These are phyloP conservation scores for Cenchrus purpureus DNA, from an alignment of 176 grass and related monocot genomes.

Conservation along the genomic window DNA sequence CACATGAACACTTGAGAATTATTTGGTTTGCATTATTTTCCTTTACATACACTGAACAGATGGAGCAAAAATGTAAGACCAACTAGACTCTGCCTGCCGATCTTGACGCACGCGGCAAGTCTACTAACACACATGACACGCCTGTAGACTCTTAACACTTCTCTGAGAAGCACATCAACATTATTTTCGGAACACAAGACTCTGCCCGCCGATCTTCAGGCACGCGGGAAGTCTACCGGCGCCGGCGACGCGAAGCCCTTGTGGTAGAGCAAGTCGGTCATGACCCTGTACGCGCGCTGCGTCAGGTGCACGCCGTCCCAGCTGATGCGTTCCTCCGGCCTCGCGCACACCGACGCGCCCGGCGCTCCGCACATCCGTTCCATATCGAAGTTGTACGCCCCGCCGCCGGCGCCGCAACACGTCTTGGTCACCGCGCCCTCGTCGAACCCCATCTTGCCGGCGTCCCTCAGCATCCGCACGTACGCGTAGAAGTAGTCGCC, in stretches of 20 bases:
- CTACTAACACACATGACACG: too few relatives aligned
- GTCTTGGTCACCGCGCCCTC: constrained; percentile 25
- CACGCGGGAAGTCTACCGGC: background rate
- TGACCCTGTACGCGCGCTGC: constrained; percentile 54
- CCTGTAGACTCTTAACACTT: too few relatives aligned
- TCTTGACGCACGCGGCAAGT: too few relatives aligned
- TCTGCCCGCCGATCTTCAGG: background rate
- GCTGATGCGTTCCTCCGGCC: constrained; percentile 52
- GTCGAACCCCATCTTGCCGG: constrained; percentile 46
- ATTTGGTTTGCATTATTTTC: too few relatives aligned
- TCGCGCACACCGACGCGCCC: constrained; percentile 41
- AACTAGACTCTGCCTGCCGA: too few relatives aligned
- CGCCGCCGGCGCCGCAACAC: constrained; percentile 56
- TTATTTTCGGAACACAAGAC: too few relatives aligned
- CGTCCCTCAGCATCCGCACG: constrained; percentile 43
- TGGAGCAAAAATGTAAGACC: too few relatives aligned
- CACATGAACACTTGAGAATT: too few relatives aligned
- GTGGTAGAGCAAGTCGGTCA: constrained; percentile 36
- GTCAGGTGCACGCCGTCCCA: constrained; percentile 91
- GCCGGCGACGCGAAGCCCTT: constrained; percentile 16
- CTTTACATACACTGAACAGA: too few relatives aligned
- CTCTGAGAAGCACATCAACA: too few relatives aligned
- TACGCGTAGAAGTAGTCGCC: constrained; percentile 65
- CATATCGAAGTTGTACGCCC: constrained; percentile 49
- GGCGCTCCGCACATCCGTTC: constrained; percentile 53